Base-by-base conservation (phyloP, 192 early-diverging fungal species). In the Entomortierella beljakovae region DNA sequence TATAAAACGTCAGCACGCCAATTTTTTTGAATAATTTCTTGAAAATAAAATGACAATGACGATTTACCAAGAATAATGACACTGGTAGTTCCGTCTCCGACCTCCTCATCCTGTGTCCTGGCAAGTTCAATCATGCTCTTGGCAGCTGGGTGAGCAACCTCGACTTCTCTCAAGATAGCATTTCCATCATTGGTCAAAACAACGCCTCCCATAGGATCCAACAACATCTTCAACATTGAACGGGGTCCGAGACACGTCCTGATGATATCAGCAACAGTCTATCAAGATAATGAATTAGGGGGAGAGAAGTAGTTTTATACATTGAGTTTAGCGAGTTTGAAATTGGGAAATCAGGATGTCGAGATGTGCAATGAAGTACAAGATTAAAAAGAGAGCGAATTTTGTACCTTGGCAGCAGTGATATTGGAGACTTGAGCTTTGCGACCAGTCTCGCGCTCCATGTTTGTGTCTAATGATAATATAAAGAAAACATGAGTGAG, bases 161-260 rank as follows among this genome's bases (percentile, higher is more conserved):
- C 98, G 82, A 94, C 92, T 82, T 99, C 98, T 81, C 98, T 90
- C 64, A 99, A 87, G 79, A 98, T 99, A 6, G 98, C 98, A 83
- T 97, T 97, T 65, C 98, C 98, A 74, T 99, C 98, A 84, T 98
- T 98, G 32, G 98, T 99, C 79, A 99, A 83, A 7, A 97, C 93
- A 66, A 99, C 95, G 35, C 98, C 98, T 77, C 98, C 98, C 98
- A 99, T 99, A 23, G 98, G 98, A 84, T 99, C 98, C 73, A 99
- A 81, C 64, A 99, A 88, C 98, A 99, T 98, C 86, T 99, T 99
- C 64, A 99, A 88, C 98, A 99, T 99, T 42, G 98, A 96, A 38
- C 95, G 92, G 15, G 98, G 98, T 35, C 98, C 98, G 33, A 99
- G 88, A 85, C 97, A 99, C 38, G 96, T 98, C 77, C 98, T 95